Conservation (phyloP, 106 monocot genomes). For the Agapanthus africanus region DNA sequence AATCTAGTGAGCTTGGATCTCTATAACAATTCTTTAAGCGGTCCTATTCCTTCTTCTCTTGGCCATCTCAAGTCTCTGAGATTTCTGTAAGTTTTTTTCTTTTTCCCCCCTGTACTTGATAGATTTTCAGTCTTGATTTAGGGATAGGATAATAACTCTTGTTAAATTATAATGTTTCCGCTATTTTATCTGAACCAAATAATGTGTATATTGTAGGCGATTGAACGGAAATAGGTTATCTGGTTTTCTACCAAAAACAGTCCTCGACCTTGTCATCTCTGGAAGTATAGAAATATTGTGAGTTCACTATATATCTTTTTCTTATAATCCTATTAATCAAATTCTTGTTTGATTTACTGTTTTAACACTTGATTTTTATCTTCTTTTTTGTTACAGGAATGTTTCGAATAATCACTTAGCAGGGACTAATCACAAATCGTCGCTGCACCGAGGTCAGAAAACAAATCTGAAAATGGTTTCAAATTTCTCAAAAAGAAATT, state of each 20-base stretch:
- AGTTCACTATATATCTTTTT: background rate
- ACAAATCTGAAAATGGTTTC: background rate
- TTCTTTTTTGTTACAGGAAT: background rate
- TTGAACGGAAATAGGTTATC: constrained; percentile 20
- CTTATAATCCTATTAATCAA: background rate
- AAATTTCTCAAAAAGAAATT: no score
- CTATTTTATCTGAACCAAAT: no score
- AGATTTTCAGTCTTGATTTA: background rate
- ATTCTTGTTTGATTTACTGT: no score
- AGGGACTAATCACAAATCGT: background rate
- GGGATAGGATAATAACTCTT: background rate
- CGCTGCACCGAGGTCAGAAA: background rate
- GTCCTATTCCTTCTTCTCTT: constrained; percentile 24
- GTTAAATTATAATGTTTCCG: no score
- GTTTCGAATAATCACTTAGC: background rate
- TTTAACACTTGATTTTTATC: background rate
- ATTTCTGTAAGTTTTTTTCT: constrained; percentile 20
- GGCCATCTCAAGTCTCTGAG: constrained; percentile 21
- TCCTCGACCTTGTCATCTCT: constrained; percentile 20
- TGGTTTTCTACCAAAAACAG: constrained; percentile 16
- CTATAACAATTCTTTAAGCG: constrained; percentile 20
- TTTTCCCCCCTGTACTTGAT: background rate
- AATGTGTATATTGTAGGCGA: no score
- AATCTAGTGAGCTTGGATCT: constrained; percentile 39
- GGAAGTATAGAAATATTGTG: constrained; percentile 21